Evolutionary conservation across 1,139 yeast species (phyloP), one percentile per base, ranked within the genome.

Genomic region (Suhomyces wounanorum): DNA sequence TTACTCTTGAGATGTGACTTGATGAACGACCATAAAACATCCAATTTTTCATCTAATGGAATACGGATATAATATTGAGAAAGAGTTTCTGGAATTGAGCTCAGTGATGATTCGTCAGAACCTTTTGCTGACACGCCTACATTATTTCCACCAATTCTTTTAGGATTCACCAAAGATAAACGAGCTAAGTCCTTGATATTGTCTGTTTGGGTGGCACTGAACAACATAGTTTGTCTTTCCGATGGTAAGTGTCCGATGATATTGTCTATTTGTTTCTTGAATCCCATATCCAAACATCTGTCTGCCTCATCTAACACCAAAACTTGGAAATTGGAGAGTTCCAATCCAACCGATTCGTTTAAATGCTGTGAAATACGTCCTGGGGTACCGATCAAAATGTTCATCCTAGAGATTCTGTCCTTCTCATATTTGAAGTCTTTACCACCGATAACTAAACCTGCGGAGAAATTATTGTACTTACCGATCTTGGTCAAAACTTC

Each of bases 391-490:
- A 94, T 89, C 54, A 94, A 75, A 48, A 94, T 89, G 66, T 94
- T 94, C 72, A 94, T 86, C 61, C 82, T 82, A 1, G 87, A 81
- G 16, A 94, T 82, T 66, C 99, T 83, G 51, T 91, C 97, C 60
- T 84, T 84, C 68, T 94, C 99, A 57, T 79, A 89, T 57, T 83
- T 83, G 40, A 89, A 90, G 67, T 94, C 97, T 66, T 94, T 92
- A 48, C 99, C 99, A 52, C 99, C 99, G 60, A 95, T 92, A 17
- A 94, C 96, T 58, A 94, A 76, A 55, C 97, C 99, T 2, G 98
- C 98, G 6, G 97, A 89, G 55, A 94, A 84, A 11, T 85, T 77
- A 59, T 87, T 89, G 59, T 83, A 78, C 48, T 85, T 83, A 37
- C 99, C 99, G 50, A 94, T 87, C 60, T 87, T 89, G 30, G 87